These are phyloP conservation scores for Kwoniella sp. DNA, from an alignment of 768 basidiomycete species.

Conservation along the genomic window DNA sequence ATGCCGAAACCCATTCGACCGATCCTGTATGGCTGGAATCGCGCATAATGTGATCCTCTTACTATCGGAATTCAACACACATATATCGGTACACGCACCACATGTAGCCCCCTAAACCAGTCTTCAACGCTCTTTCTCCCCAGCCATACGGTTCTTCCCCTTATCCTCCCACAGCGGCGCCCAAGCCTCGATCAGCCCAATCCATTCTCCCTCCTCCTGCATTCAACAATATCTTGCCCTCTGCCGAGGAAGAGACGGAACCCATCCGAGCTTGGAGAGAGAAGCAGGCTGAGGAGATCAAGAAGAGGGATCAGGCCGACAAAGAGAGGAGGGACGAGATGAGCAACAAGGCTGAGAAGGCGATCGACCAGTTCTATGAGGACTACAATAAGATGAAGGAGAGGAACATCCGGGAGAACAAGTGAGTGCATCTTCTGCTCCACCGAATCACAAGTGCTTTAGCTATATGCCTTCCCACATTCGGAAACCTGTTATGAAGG, in stretches of 20 bases:
- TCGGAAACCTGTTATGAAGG: no score
- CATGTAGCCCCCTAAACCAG: conserved; percentile 42
- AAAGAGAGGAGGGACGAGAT: conserved; percentile 30
- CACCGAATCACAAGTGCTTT: no score
- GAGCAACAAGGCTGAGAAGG: conserved; percentile 30
- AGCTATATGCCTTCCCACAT: no score
- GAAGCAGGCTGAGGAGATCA: conserved; percentile 80
- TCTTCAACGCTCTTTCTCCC: conserved; percentile 49
- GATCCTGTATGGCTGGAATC: no score
- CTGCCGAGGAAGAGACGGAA: conserved; percentile 48
- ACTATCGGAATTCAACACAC: no score
- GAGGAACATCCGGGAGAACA: conserved; percentile 88
- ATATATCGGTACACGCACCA: background rate
- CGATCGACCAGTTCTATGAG: conserved; percentile 56
- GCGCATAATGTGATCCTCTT: no score
- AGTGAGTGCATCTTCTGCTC: conserved; percentile 63
- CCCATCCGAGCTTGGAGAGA: conserved; percentile 78
- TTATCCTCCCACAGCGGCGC: conserved; percentile 44
- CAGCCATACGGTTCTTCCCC: conserved; percentile 53
- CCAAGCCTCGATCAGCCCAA: conserved; percentile 26
- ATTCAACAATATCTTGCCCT: conserved; percentile 47
- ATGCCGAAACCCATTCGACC: no score
- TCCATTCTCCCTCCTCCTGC: conserved; percentile 53
- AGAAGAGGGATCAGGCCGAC: conserved; percentile 71
- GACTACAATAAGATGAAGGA: conserved; percentile 79